These are phyloP conservation scores for Ogataea glucozyma DNA, from an alignment of 805 yeast genomes.

Conservation along the genomic window DNA sequence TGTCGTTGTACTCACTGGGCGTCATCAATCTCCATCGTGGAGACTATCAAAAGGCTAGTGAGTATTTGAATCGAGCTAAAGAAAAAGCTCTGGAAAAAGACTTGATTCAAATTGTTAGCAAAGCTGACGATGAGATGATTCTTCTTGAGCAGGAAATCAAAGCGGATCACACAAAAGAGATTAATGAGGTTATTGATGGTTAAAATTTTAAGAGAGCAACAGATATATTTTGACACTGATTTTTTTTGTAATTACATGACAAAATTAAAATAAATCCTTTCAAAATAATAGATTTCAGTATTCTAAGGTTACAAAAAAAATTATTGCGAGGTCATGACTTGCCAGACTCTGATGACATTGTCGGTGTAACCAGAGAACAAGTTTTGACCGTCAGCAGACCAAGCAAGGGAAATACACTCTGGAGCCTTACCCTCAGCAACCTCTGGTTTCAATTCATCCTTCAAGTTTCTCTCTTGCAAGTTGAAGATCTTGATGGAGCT, in stretches of 20 bases:
- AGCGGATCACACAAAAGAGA: neutral
- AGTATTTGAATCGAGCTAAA: slow-evolving; percentile 66
- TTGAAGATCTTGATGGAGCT: slow-evolving; percentile 97
- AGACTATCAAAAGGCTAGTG: slow-evolving; percentile 56
- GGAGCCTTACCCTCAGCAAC: slow-evolving; percentile 96
- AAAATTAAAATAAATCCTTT: slow-evolving; percentile 16
- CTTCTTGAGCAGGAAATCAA: slow-evolving; percentile 24
- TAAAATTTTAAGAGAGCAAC: neutral
- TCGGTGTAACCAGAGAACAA: slow-evolving; percentile 99
- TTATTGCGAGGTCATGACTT: slow-evolving; percentile 86
- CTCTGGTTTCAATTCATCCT: slow-evolving; percentile 98
- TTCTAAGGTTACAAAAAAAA: slow-evolving; percentile 21
- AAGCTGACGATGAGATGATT: slow-evolving; percentile 64
- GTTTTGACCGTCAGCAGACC: slow-evolving; percentile 99
- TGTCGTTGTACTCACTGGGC: slow-evolving; percentile 84
- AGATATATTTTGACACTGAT: slow-evolving; percentile 9
- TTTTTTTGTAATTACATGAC: slow-evolving; percentile 20
- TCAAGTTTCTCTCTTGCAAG: slow-evolving; percentile 90
- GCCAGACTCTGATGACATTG: slow-evolving; percentile 99
- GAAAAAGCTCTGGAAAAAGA: slow-evolving; percentile 68
- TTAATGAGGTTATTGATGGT: neutral
- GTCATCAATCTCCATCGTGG: slow-evolving; percentile 68
- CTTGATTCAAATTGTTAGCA: slow-evolving; percentile 59
- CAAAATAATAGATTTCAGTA: slow-evolving; percentile 11
- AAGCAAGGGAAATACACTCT: slow-evolving; percentile 95